Evolutionary conservation across 345 rosid genomes (phyloP).

Genomic region (Cardamine chenopodiifolia): DNA sequence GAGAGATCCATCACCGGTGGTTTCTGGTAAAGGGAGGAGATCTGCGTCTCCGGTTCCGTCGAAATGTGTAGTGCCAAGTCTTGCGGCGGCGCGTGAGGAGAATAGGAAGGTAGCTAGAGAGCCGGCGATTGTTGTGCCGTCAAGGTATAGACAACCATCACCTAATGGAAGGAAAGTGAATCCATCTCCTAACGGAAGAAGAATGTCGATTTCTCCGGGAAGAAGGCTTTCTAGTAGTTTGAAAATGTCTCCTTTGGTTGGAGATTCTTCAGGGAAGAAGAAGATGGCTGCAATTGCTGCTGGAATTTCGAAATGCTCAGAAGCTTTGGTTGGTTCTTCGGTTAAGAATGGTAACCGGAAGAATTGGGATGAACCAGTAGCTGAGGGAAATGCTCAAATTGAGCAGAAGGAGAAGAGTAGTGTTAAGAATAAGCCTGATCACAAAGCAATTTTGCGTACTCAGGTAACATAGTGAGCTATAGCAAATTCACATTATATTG

Average conservation of each 20-base stretch:
- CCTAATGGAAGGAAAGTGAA: conserved; percentile 73
- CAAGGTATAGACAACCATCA: conserved; percentile 90
- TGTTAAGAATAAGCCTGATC: conserved; percentile 58
- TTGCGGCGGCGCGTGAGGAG: conserved; percentile 75
- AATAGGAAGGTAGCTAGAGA: conserved; percentile 68
- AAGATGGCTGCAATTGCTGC: conserved; percentile 66
- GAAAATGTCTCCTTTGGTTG: conserved; percentile 67
- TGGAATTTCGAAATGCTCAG: conserved; percentile 74
- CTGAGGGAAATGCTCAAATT: conserved; percentile 38
- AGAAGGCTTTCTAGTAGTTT: conserved; percentile 74
- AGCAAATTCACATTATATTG: neutral
- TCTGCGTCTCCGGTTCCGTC: conserved; percentile 92
- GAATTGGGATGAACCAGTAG: conserved; percentile 68
- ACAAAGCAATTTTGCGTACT: conserved; percentile 77
- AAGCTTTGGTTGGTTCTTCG: conserved; percentile 59
- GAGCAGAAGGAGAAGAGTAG: conserved; percentile 56
- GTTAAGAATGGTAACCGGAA: conserved; percentile 52
- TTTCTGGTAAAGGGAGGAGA: conserved; percentile 72
- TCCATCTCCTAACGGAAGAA: conserved; percentile 69
- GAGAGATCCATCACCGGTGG: conserved; percentile 68
- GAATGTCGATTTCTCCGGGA: conserved; percentile 80
- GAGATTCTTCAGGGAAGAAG: conserved; percentile 79
- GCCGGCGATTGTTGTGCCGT: conserved; percentile 85
- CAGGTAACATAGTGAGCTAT: conserved; percentile 57
- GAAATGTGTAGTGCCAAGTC: conserved; percentile 87